Evolutionary conservation across 2,329 filamentous ascomycete genomes (phyloP), one percentile per base, ranked within the genome.

Genomic region (Cladosporium cucumerinum): DNA sequence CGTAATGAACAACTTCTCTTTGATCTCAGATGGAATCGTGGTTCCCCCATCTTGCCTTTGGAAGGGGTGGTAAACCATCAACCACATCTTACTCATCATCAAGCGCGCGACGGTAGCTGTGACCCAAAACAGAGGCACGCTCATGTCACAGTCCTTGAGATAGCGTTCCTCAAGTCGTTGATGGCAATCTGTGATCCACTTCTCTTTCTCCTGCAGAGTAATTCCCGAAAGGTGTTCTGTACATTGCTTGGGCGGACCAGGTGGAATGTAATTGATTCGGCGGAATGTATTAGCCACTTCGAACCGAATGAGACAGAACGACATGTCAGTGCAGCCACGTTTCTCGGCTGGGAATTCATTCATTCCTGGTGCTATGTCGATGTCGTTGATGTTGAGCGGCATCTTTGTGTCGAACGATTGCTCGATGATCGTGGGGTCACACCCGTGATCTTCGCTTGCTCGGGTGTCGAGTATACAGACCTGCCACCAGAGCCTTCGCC

Each of bases 71-170:
- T 94, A 90, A 2, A 92, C 84, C 66, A 93, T 84, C 39, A 95
- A 82, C 79, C 88, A 91, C 81, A 93, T 87, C 77, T 93, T 94
- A 61, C 88, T 87, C 78, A 93, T 85, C 67, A 93, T 87, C 34
- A 94, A 81, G 11, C 89, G 85, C 3, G 86, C 84, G 26, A 91
- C 82, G 30, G 89, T 89, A 4, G 86, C 87, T 8, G 85, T 85
- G 28, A 90, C 85, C 87, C 89, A 91, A 67, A 87, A 87, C 1
- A 91, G 78, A 8, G 85, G 86, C 1, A 86, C 78, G 0, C 81
- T 79, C 68, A 83, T 82, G 63, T 87, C 85, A 66, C 81, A 83
- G 34, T 84, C 75, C 43, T 77, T 76, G 12, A 85, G 69, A 60
- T 84, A 85, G 57, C 79, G 78, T 16, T 82, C 78, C 63, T 85